Evolutionary conservation across 2,329 filamentous ascomycete species (phyloP).

Genomic region (Reticulascus tulasneorum): DNA sequence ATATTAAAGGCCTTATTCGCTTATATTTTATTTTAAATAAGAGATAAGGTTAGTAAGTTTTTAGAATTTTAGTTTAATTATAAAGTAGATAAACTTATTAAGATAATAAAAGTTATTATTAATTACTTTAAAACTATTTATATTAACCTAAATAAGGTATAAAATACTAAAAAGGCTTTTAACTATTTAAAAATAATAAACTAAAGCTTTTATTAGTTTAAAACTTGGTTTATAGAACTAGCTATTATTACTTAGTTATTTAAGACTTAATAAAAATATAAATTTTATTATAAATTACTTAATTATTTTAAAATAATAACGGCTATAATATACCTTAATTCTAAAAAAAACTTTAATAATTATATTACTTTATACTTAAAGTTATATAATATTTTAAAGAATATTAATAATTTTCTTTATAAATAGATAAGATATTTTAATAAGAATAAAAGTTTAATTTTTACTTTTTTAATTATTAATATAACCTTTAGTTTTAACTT

Average conservation of each 20-base stretch:
- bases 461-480: too few species aligned
- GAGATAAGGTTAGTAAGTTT: not conserved
- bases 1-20: not conserved
- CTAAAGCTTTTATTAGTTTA: not conserved
- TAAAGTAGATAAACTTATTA: not conserved
- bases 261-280: not conserved
- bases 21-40: not conserved
- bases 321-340: too few species aligned
- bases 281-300: too few species aligned
- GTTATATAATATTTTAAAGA: too few species aligned
- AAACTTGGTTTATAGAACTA: not conserved
- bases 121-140: not conserved
- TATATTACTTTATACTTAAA: not conserved
- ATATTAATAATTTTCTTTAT: too few species aligned
- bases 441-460: too few species aligned
- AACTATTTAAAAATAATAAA: constrained; percentile 1
- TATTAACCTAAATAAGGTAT: not conserved
- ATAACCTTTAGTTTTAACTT: too few species aligned
- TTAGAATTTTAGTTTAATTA: not conserved
- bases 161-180: not conserved
- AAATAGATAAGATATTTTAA: too few species aligned
- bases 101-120: not conserved
- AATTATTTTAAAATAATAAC: too few species aligned
- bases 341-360: not conserved
- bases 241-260: not conserved